Evolutionary conservation across 805 yeast genomes (phyloP).

Genomic region (Saturnispora quitensis): DNA sequence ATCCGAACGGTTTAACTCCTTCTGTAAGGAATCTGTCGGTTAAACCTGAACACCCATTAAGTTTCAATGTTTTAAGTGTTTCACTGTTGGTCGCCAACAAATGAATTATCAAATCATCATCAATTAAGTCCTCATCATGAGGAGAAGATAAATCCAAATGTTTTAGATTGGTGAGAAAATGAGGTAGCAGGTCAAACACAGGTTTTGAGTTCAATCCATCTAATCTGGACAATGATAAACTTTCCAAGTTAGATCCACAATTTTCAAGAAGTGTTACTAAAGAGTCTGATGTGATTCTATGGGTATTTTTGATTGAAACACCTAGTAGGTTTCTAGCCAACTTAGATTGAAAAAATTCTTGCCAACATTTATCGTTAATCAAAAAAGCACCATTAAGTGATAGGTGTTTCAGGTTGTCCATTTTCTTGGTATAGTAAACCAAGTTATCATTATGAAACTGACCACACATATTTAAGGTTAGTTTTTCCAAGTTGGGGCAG

Average conservation of each 20-base stretch:
- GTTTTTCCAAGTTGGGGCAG: slow-evolving; percentile 60
- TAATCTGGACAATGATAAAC: slow-evolving; percentile 54
- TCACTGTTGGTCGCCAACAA: slow-evolving; percentile 56
- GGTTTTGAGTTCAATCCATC: slow-evolving; percentile 59
- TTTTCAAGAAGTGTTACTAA: slow-evolving; percentile 52
- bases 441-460: slow-evolving; percentile 74
- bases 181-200: slow-evolving; percentile 57
- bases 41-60: slow-evolving; percentile 67
- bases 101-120: slow-evolving; percentile 58
- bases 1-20: slow-evolving; percentile 52
- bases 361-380: slow-evolving; percentile 72
- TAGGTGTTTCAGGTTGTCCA: slow-evolving; percentile 44
- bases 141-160: slow-evolving; percentile 65
- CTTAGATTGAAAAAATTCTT: slow-evolving; percentile 48
- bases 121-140: slow-evolving; percentile 49
- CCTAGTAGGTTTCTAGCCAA: slow-evolving; percentile 45
- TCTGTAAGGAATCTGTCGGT: slow-evolving; percentile 54
- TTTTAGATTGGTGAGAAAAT: slow-evolving; percentile 44
- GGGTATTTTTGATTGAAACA: slow-evolving; percentile 71
- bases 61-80: slow-evolving; percentile 43
- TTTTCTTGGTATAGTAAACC: slow-evolving; percentile 49
- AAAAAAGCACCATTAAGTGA: slow-evolving; percentile 86
- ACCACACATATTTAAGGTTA: slow-evolving; percentile 88
- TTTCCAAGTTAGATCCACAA: slow-evolving; percentile 47
- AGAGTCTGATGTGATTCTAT: slow-evolving; percentile 65